Percentiles rank a stretch among this genome's conserved stretches.
Evolutionary conservation across 2,329 filamentous ascomycete species (phyloP).

Genomic region (Botrytis elliptica): DNA sequence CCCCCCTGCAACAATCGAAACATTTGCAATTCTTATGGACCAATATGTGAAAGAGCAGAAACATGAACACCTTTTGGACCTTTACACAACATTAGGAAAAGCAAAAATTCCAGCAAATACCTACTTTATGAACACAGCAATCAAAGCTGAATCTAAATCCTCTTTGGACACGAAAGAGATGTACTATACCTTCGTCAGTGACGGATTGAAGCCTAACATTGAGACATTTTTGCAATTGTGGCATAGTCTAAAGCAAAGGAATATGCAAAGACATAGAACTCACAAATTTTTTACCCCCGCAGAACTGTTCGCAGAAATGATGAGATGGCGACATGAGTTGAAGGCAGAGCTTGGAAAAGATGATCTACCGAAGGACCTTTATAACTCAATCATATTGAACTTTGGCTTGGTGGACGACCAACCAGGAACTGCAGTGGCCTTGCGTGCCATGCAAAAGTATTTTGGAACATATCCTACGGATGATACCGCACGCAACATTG

Average conservation of each 20-base stretch:
- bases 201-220: constrained; percentile 32
- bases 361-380: constrained; percentile 48
- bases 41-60: constrained; percentile 66
- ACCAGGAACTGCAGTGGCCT: constrained; percentile 48
- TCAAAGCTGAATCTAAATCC: constrained; percentile 47
- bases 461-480: constrained; percentile 49
- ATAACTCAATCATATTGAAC: constrained; percentile 51
- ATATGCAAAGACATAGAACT: not conserved
- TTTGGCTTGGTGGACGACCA: constrained; percentile 51
- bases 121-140: constrained; percentile 77
- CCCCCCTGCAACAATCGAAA: constrained; percentile 70
- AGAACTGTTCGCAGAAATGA: constrained; percentile 49
- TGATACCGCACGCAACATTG: constrained; percentile 47
- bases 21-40: constrained; percentile 71
- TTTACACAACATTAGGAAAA: constrained; percentile 61
- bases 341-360: constrained; percentile 41
- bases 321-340: constrained; percentile 28
- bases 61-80: constrained; percentile 54
- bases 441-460: constrained; percentile 45
- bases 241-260: constrained; percentile 32
- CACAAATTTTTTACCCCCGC: constrained; percentile 24
- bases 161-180: not conserved
- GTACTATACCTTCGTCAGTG: not conserved
- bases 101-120: constrained; percentile 67
- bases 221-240: constrained; percentile 38